Conservation (phyloP, 2,329 filamentous ascomycete genomes). For the Trichoderma pleuroti region DNA sequence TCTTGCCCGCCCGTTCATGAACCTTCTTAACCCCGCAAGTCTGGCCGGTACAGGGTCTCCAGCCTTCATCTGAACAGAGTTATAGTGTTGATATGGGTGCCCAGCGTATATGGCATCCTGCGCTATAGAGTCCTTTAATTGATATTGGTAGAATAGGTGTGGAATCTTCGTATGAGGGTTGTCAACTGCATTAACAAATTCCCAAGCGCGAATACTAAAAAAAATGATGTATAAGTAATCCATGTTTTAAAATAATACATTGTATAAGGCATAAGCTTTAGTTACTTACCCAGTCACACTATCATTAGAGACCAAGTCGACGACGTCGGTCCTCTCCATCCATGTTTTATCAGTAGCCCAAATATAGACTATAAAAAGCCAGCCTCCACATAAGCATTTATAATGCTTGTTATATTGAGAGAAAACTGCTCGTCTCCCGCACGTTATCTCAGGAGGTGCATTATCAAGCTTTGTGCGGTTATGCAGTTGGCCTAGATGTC, state of each 20-base stretch:
- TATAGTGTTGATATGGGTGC: neutral
- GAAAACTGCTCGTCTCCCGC: slow-evolving; percentile 5
- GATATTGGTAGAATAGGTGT: neutral
- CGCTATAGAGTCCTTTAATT: neutral
- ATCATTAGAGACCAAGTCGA: neutral
- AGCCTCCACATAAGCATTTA: neutral
- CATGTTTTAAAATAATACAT: neutral
- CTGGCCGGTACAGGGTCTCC: slow-evolving; percentile 9
- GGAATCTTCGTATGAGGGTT: neutral
- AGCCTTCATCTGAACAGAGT: neutral
- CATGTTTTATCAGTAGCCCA: slow-evolving; percentile 1
- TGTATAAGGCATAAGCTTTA: neutral
- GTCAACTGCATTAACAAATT: neutral
- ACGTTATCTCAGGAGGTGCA: slow-evolving; percentile 10
- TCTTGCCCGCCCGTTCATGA: neutral
- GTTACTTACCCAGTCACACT: slow-evolving; percentile 7
- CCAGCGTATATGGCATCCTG: slow-evolving; percentile 3
- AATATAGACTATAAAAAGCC: slow-evolving; percentile 7
- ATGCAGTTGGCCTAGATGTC: neutral
- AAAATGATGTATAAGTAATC: neutral
- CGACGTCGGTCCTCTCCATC: neutral
- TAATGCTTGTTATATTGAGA: neutral
- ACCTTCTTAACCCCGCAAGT: neutral
- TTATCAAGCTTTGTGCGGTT: neutral
- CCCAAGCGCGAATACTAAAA: slow-evolving; percentile 6